phyloP scores from a whole-genome alignment of 345 rosid genomes.

The Clausena lansium region DNA sequence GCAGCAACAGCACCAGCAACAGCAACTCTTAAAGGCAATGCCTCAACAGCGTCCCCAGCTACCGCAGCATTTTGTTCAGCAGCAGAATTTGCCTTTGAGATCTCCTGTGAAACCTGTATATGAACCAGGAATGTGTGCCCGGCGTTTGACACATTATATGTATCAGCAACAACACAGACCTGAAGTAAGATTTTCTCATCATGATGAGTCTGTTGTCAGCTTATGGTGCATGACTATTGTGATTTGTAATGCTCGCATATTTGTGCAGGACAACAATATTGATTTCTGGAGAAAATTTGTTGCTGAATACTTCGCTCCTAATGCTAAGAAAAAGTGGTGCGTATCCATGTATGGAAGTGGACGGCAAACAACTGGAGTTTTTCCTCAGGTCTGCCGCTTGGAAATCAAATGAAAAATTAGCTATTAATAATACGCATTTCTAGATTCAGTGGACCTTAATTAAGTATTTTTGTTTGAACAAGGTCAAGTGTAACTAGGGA shows the following conservation, averaged over 20 bases:
- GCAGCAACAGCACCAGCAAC: conserved; percentile 79
- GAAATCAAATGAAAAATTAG: neutral
- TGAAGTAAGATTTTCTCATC: conserved; percentile 50
- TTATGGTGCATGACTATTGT: conserved; percentile 12
- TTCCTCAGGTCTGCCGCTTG: conserved; percentile 77
- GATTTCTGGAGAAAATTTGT: conserved; percentile 99
- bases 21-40: conserved; percentile 75
- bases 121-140: conserved; percentile 97
- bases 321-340: conserved; percentile 97
- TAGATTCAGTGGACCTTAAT: neutral
- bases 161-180: conserved; percentile 95
- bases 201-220: conserved; percentile 3
- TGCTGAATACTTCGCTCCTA: conserved; percentile 83
- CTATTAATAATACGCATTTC: neutral
- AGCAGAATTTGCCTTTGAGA: conserved; percentile 71
- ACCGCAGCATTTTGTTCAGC: conserved; percentile 68
- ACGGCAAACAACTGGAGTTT: conserved; percentile 91
- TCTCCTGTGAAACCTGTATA: conserved; percentile 68
- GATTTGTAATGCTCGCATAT: conserved; percentile 20
- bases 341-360: conserved; percentile 99
- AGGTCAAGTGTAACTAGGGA: conserved; percentile 11
- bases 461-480: neutral
- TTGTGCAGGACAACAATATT: conserved; percentile 84
- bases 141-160: conserved; percentile 87
- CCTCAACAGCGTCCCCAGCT: conserved; percentile 83